A percentile compares a stretch with the other conserved stretches of the same genome.
These are phyloP conservation scores for Phoma sp. DNA, from an alignment of 2,329 filamentous ascomycete genomes.

Conservation along the genomic window DNA sequence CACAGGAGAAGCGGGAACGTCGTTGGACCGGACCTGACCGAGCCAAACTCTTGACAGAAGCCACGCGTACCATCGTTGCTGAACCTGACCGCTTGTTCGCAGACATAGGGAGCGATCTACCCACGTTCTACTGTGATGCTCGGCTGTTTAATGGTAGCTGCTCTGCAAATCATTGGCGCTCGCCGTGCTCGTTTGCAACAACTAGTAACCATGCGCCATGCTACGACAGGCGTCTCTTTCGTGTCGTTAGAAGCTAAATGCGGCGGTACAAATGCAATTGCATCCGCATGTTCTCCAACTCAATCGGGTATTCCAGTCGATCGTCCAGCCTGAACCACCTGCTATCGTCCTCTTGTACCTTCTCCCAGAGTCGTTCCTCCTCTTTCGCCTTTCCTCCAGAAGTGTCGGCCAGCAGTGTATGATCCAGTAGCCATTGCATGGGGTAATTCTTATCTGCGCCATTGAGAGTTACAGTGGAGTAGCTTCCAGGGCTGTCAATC, in stretches of 20 bases:
- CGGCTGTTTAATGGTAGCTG: too few species aligned
- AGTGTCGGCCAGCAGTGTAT: slow-evolving; percentile 66
- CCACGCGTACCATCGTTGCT: background rate
- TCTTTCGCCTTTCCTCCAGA: slow-evolving; percentile 18
- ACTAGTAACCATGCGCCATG: too few species aligned
- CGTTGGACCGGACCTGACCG: slow-evolving; percentile 24
- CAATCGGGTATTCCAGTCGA: slow-evolving; percentile 77
- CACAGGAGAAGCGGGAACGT: slow-evolving; percentile 3
- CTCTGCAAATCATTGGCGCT: too few species aligned
- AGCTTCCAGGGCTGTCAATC: slow-evolving; percentile 91
- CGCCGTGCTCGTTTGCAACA: too few species aligned
- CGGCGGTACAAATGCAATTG: slow-evolving; percentile 81
- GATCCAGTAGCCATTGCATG: slow-evolving; percentile 91
- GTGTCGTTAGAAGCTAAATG: background rate
- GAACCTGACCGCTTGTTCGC: slow-evolving; percentile 5
- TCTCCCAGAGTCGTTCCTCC: slow-evolving; percentile 65
- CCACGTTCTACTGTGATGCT: background rate
- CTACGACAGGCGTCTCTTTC: background rate
- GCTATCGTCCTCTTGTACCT: slow-evolving; percentile 76
- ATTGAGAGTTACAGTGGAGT: slow-evolving; percentile 76
- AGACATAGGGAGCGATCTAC: background rate
- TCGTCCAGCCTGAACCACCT: slow-evolving; percentile 77
- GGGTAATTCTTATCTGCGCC: slow-evolving; percentile 72
- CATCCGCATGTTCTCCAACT: slow-evolving; percentile 92
- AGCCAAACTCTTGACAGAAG: slow-evolving; percentile 1